These are phyloP conservation scores for Gomphus bonarii DNA, from an alignment of 1,284 basidiomycete species.

Conservation along the genomic window DNA sequence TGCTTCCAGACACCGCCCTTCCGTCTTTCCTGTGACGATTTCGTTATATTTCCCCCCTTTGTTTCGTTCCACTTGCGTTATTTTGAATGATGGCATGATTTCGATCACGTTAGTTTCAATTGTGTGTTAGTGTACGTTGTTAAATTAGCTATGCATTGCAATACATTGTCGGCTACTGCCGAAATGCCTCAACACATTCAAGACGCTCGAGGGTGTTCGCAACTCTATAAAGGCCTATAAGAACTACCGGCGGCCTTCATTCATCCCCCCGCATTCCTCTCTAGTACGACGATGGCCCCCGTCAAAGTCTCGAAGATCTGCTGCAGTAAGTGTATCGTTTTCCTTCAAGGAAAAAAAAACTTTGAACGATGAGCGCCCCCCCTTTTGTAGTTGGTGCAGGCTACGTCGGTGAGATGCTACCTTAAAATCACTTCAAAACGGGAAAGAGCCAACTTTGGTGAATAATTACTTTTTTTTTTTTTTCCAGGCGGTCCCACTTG, in stretches of 20 bases:
- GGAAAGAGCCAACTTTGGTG: background rate
- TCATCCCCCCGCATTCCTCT: background rate
- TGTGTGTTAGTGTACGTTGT: background rate
- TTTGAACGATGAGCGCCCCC: constrained; percentile 4
- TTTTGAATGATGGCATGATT: background rate
- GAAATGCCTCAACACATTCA: background rate
- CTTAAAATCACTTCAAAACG: background rate
- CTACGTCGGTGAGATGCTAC: constrained; percentile 70
- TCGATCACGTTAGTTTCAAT: background rate
- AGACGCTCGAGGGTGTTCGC: background rate
- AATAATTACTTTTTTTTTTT: too few relatives aligned
- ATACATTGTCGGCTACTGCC: background rate
- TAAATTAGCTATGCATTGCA: background rate
- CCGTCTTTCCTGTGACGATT: background rate
- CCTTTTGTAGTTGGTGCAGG: constrained; percentile 75
- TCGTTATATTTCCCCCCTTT: background rate
- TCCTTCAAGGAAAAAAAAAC: background rate
- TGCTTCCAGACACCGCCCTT: background rate
- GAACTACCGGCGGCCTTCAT: background rate
- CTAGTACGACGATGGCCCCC: constrained; percentile 20
- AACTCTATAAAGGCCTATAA: background rate
- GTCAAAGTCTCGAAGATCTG: constrained; percentile 78
- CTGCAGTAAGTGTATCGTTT: constrained; percentile 58
- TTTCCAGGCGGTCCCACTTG: constrained; percentile 81
- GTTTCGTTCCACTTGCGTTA: background rate